Percentiles rank a stretch among this genome's conserved stretches.
phyloP scores from a whole-genome alignment of 2,329 filamentous ascomycete species.

The Furcasterigmium furcatum region DNA sequence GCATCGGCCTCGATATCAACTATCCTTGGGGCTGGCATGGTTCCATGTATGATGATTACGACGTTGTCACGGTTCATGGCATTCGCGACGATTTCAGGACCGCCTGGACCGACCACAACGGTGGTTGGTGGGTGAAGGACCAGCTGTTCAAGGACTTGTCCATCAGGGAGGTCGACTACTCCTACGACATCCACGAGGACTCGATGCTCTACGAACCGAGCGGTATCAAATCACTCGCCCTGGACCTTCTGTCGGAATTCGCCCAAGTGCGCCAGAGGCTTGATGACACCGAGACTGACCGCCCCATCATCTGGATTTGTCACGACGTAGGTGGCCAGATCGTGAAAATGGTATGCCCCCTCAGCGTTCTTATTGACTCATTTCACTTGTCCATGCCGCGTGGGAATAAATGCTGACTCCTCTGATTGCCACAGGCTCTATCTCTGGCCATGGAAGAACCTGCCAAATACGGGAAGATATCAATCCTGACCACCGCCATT shows the following conservation, averaged over 20 bases:
- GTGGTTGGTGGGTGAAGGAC: background rate
- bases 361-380: too few species aligned
- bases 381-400: too few species aligned
- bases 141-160: background rate
- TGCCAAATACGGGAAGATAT: conserved; percentile 5
- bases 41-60: background rate
- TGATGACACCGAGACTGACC: background rate
- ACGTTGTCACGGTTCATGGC: conserved; percentile 3
- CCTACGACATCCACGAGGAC: background rate
- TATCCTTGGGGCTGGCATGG: background rate
- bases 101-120: background rate
- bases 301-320: conserved; percentile 5
- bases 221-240: conserved; percentile 3
- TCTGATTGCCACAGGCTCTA: conserved; percentile 1
- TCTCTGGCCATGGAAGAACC: conserved; percentile 1
- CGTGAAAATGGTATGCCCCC: conserved; percentile 4
- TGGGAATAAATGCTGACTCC: too few species aligned
- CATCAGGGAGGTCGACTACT: background rate
- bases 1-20: background rate
- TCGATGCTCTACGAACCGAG: background rate
- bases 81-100: background rate
- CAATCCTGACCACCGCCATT: background rate
- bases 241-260: conserved; percentile 2
- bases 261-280: background rate
- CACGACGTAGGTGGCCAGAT: conserved; percentile 8